Evolutionary conservation across 129 eudicot genomes (phyloP), one percentile per base, ranked within the genome.

Genomic region (Chrysanthemum makinoi): DNA sequence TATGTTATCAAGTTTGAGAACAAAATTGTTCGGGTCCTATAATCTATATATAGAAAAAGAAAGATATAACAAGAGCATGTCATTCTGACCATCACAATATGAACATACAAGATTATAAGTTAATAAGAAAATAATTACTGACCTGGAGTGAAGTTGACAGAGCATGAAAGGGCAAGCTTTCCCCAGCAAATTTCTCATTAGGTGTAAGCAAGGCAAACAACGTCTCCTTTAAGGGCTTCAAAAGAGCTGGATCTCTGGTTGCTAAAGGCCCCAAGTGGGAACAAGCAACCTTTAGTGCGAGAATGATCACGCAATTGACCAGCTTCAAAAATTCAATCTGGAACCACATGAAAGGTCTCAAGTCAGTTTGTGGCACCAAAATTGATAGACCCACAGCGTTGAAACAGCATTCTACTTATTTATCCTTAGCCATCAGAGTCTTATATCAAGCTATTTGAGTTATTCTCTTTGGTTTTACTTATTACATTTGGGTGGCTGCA

Each of bases 101-200:
- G 5, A 28, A 43, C 52, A 28, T 10, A 16, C 1, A 7, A 35
- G 9, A 5, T 35, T 10, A 16, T 6, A 7, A 35, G 9, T 35
- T 35, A 58, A 48, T 43, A 19, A 69, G 20, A 8, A 5, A 49
- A 68, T 61, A 49, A 52, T 39, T 26, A 54, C 56, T 63, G 12
- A 95, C 99, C 99, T 95, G 99, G 62, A 95, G 94, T 59, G 99
- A 86, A 76, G 94, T 88, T 69, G 99, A 89, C 53, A 90, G 84
- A 78, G 91, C 89, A 73, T 83, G 78, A 56, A 95, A 80, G 19
- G 97, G 87, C 79, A 88, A 77, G 65, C 77, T 75, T 77, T 80
- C 79, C 50, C 80, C 72, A n/a, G 77, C 71, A 53, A 87, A 76
- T 61, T 67, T 89, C 72, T 88, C 91, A 70, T 62, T 86, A 17